phyloP scores from a whole-genome alignment of 805 yeast species.

The Yamadazyma insecticola region DNA sequence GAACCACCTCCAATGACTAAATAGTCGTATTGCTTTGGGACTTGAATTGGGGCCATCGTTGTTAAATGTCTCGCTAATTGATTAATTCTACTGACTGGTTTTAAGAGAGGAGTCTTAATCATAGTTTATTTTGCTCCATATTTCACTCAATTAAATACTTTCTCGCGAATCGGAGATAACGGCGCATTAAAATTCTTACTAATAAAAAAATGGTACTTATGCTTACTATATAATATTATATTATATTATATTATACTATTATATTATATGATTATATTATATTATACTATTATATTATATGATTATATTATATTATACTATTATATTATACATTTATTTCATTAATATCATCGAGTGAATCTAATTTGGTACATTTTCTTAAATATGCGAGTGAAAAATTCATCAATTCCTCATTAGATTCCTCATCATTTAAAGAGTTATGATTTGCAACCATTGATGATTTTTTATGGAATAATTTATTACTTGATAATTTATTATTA shows the following conservation, averaged over 20 bases:
- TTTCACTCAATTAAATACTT: too few relatives aligned
- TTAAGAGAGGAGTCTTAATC: conserved; percentile 6
- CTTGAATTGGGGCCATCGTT: conserved; percentile 45
- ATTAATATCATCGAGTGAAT: conserved; percentile 5
- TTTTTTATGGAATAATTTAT: conserved; percentile 2
- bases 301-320: not conserved
- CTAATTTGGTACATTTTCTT: conserved; percentile 24
- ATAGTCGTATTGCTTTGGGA: conserved; percentile 64
- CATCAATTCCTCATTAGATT: conserved; percentile 19
- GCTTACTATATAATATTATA: too few relatives aligned
- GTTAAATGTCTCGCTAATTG: conserved; percentile 26
- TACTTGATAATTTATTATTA: conserved; percentile 6
- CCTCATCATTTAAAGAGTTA: conserved; percentile 4
- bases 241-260: too few relatives aligned
- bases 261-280: too few relatives aligned
- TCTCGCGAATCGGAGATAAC: too few relatives aligned
- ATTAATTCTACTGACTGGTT: conserved; percentile 13
- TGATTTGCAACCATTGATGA: conserved; percentile 5
- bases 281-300: too few relatives aligned
- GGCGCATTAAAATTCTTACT: too few relatives aligned
- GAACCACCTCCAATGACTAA: conserved; percentile 98
- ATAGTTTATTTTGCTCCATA: too few relatives aligned
- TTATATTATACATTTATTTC: conserved; percentile 1
- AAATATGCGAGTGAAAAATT: conserved; percentile 22
- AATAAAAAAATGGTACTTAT: too few relatives aligned